These are phyloP conservation scores for Neurospora cerealis DNA, from an alignment of 495 filamentous ascomycete species.

Conservation along the genomic window DNA sequence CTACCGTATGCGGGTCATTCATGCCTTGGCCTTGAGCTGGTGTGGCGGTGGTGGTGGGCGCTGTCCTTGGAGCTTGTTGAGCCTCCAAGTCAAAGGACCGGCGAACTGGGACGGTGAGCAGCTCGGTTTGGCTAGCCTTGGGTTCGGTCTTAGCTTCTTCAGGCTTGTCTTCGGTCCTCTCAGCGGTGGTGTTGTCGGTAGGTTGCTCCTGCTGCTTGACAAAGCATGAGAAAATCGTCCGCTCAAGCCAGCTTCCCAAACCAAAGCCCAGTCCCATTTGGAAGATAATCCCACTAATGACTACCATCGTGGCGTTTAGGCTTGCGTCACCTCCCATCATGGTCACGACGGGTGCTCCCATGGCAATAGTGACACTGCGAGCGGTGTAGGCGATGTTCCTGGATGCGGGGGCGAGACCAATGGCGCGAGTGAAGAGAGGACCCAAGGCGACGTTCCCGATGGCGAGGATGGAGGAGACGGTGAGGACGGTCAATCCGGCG, in stretches of 20 bases:
- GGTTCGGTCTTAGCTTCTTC: background rate
- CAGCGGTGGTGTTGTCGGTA: background rate
- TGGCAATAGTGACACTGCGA: slow-evolving; percentile 34
- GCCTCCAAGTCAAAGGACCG: slow-evolving; percentile 1
- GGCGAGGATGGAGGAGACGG: slow-evolving; percentile 21
- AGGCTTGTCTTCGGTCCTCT: background rate
- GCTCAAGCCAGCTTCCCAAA: slow-evolving; percentile 26
- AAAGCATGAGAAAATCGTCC: slow-evolving; percentile 2
- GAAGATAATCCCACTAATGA: slow-evolving; percentile 35
- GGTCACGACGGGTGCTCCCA: slow-evolving; percentile 28
- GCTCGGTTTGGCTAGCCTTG: background rate
- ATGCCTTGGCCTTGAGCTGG: background rate
- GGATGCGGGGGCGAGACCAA: slow-evolving; percentile 20
- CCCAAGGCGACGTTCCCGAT: slow-evolving; percentile 27
- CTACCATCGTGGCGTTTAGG: slow-evolving; percentile 35
- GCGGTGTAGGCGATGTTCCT: slow-evolving; percentile 34
- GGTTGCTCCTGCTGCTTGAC: background rate
- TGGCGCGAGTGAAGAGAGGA: slow-evolving; percentile 22
- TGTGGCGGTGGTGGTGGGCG: background rate
- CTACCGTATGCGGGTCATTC: slow-evolving; percentile 23
- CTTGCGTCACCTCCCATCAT: slow-evolving; percentile 29
- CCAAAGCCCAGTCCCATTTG: slow-evolving; percentile 31
- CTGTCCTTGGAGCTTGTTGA: background rate
- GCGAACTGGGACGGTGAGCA: background rate
- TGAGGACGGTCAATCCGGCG: slow-evolving; percentile 26